Evolutionary conservation across 345 rosid genomes (phyloP).

Genomic region (Erucastrum elatum): DNA sequence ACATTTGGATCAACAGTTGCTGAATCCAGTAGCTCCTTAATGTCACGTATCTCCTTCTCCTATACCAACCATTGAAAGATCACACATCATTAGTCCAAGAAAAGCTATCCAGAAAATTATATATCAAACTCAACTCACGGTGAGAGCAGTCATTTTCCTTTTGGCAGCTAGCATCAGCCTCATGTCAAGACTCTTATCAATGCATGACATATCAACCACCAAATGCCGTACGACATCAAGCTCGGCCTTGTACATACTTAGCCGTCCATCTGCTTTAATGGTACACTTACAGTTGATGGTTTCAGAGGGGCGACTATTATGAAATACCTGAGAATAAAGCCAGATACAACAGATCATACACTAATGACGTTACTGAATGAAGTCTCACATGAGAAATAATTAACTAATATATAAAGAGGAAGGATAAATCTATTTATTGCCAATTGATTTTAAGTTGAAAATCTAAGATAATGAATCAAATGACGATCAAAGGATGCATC

Average conservation of each 20-base stretch:
- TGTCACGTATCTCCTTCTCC: conserved; percentile 59
- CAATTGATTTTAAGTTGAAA: background rate
- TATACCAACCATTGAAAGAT: conserved; percentile 26
- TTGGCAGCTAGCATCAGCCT: conserved; percentile 62
- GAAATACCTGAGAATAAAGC: conserved; percentile 48
- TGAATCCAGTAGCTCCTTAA: conserved; percentile 46
- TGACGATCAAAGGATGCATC: conserved; percentile 10
- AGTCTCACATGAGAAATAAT: background rate
- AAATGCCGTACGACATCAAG: conserved; percentile 50
- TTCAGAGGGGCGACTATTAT: conserved; percentile 29
- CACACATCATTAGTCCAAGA: background rate
- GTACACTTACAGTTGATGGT: conserved; percentile 59
- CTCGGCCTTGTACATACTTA: conserved; percentile 54
- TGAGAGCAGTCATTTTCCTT: conserved; percentile 43
- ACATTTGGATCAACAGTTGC: conserved; percentile 57
- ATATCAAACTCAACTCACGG: conserved; percentile 40
- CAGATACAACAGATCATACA: conserved; percentile 9
- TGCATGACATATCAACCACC: conserved; percentile 58
- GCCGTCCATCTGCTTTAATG: conserved; percentile 45
- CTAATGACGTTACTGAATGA: background rate
- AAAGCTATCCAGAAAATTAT: background rate
- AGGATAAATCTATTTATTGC: too few species aligned
- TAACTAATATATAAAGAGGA: background rate
- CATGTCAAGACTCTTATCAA: conserved; percentile 59
- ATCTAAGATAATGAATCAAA: background rate